Percentiles rank a stretch among this genome's conserved stretches.
Conservation (phyloP, 2,329 filamentous ascomycete species). For the Elsinoe arachidis region DNA sequence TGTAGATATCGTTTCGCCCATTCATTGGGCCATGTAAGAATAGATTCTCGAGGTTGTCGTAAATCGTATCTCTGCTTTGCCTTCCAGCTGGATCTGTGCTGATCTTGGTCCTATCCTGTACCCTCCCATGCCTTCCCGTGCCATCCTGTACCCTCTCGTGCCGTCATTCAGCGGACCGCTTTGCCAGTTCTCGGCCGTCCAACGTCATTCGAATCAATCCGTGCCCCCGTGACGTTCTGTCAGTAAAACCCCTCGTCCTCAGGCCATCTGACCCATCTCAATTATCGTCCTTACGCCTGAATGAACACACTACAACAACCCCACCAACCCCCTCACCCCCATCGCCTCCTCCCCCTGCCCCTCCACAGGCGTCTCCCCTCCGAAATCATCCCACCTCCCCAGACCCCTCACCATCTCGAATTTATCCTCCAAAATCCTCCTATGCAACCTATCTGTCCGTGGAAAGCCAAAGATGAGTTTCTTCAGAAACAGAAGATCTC, state of each 20-base stretch:
- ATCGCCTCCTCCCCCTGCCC: background rate
- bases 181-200: too few species aligned
- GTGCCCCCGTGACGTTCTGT: too few species aligned
- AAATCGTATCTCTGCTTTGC: too few species aligned
- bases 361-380: background rate
- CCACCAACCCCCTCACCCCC: slow-evolving; percentile 8
- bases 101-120: too few species aligned
- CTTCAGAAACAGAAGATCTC: slow-evolving; percentile 36
- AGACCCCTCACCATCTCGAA: slow-evolving; percentile 15
- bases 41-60: too few species aligned
- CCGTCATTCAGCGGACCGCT: too few species aligned
- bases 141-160: too few species aligned
- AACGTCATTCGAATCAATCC: too few species aligned
- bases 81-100: too few species aligned
- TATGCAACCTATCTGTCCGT: slow-evolving; percentile 14
- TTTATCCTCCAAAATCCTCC: slow-evolving; percentile 16
- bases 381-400: slow-evolving; percentile 1
- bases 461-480: slow-evolving; percentile 17
- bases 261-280: background rate
- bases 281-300: background rate
- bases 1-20: too few species aligned
- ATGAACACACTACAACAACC: background rate
- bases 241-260: background rate
- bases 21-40: too few species aligned
- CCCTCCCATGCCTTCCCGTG: too few species aligned